Evolutionary conservation across 176 grass and related monocot species (phyloP).

Genomic region (Calamus simplicifolius): DNA sequence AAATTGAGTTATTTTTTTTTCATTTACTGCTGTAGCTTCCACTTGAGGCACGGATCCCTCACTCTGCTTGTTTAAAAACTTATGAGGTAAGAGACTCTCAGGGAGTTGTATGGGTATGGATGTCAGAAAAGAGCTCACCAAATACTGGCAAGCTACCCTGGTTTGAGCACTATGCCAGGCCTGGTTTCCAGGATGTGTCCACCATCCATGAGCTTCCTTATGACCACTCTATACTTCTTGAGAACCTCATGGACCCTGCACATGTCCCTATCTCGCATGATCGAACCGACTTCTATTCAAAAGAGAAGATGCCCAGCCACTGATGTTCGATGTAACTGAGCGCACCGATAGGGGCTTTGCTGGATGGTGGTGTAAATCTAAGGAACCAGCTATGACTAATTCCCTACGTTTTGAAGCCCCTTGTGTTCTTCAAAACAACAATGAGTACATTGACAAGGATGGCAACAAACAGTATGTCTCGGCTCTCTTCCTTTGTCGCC

Average conservation of each 20-base stretch:
- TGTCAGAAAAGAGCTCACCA: conserved; percentile 50
- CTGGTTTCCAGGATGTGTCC: conserved; percentile 64
- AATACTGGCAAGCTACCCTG: conserved; percentile 51
- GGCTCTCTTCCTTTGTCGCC: conserved; percentile 76
- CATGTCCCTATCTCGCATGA: conserved; percentile 96
- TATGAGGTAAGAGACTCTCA: conserved; percentile 87
- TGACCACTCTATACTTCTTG: conserved; percentile 96
- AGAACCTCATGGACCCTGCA: conserved; percentile 95
- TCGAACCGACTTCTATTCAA: conserved; percentile 84
- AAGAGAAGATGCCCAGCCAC: conserved; percentile 80
- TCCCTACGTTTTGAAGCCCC: conserved; percentile 62
- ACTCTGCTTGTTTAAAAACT: conserved; percentile 52
- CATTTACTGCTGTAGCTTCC: conserved; percentile 32
- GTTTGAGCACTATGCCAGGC: conserved; percentile 59
- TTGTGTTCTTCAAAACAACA: conserved; percentile 62
- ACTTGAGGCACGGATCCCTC: conserved; percentile 66
- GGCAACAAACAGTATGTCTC: conserved; percentile 47
- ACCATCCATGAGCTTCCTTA: conserved; percentile 87
- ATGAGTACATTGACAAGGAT: conserved; percentile 46
- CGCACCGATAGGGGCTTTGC: conserved; percentile 56
- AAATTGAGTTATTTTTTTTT: too few relatives aligned
- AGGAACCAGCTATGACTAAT: conserved; percentile 30
- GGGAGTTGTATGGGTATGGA: conserved; percentile 87
- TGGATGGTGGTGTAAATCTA: conserved; percentile 38
- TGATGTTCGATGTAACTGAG: conserved; percentile 70